phyloP scores from a whole-genome alignment of 2,329 filamentous ascomycete species.

The Thelonectria blattea region DNA sequence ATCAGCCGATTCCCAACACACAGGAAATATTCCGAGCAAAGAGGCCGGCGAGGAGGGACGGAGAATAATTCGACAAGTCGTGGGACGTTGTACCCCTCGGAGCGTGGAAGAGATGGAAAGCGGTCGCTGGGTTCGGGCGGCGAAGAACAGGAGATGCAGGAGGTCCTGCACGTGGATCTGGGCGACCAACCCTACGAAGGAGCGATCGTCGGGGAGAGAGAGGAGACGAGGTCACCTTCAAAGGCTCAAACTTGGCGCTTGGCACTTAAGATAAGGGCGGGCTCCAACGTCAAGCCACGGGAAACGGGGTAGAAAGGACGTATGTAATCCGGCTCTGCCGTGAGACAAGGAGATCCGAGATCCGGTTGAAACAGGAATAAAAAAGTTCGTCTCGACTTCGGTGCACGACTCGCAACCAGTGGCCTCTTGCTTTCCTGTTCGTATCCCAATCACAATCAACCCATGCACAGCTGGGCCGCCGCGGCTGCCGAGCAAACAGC shows the following conservation, averaged over 20 bases:
- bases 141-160: constrained; percentile 18
- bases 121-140: constrained; percentile 25
- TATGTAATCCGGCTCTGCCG: constrained; percentile 1
- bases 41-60: constrained; percentile 9
- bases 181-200: constrained; percentile 30
- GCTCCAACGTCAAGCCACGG: background rate
- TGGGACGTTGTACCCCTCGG: constrained; percentile 29
- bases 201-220: constrained; percentile 32
- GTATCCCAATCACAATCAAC: constrained; percentile 12
- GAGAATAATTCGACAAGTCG: constrained; percentile 18
- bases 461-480: no score
- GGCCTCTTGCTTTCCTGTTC: constrained; percentile 1
- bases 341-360: constrained; percentile 15
- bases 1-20: constrained; percentile 26
- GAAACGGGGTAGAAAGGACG: background rate
- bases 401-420: background rate
- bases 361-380: constrained; percentile 3
- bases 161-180: constrained; percentile 36
- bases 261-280: background rate
- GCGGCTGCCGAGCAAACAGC: constrained; percentile 1
- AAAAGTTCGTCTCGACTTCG: background rate
- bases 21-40: constrained; percentile 13
- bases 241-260: background rate
- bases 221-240: background rate
- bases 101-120: constrained; percentile 11